These are phyloP conservation scores for Lippia alba DNA, from an alignment of 305 asterid species.

Conservation along the genomic window DNA sequence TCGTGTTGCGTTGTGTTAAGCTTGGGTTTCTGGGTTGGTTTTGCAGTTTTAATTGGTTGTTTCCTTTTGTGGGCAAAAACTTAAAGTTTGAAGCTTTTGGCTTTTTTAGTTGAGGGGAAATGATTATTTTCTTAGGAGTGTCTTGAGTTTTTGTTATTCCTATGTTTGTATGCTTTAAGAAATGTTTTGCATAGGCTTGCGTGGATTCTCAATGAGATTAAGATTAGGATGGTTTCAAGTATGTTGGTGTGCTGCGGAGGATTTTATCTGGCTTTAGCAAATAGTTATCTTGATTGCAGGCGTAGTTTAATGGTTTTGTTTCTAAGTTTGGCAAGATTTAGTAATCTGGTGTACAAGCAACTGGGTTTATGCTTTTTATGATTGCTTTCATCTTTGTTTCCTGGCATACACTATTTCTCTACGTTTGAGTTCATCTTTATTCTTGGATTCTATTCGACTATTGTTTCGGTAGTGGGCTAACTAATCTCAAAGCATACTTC, in stretches of 20 bases:
- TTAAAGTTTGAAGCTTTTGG: background rate
- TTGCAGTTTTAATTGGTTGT: conserved; percentile 9
- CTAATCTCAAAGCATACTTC: too few relatives aligned
- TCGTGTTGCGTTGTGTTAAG: background rate
- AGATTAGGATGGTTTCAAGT: background rate
- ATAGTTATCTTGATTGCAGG: background rate
- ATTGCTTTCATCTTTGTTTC: too few relatives aligned
- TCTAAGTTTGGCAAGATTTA: background rate
- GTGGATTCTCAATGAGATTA: background rate
- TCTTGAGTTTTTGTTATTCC: background rate
- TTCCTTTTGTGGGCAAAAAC: conserved; percentile 16
- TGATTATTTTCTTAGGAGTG: background rate
- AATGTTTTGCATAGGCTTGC: background rate
- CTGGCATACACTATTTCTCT: too few relatives aligned
- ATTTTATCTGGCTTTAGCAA: background rate
- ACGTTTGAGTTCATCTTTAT: background rate
- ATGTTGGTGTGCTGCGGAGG: too few relatives aligned
- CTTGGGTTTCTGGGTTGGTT: background rate
- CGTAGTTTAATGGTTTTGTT: background rate
- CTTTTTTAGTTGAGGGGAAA: background rate
- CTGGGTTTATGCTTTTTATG: too few relatives aligned
- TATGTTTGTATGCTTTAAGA: background rate
- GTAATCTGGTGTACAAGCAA: too few relatives aligned
- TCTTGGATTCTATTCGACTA: too few relatives aligned
- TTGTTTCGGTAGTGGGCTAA: too few relatives aligned